Evolutionary conservation across 345 rosid genomes (phyloP).

Genomic region (Linum usitatissimum): DNA sequence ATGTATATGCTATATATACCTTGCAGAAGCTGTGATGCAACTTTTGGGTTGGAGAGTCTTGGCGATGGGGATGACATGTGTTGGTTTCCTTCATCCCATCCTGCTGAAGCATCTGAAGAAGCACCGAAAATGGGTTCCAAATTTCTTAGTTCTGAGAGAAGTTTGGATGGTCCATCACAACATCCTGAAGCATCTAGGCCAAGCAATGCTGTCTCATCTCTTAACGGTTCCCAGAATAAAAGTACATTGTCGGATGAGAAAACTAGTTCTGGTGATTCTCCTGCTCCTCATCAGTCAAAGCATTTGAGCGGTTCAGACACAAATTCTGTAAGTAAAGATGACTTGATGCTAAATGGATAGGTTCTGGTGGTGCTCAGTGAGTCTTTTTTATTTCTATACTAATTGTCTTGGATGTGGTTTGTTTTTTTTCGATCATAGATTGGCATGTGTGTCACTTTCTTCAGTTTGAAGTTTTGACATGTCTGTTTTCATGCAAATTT

Average conservation of each 20-base stretch:
- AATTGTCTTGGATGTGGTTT: too few species aligned
- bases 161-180: conserved; percentile 27
- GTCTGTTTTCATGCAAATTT: background rate
- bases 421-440: too few species aligned
- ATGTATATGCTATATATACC: conserved; percentile 8
- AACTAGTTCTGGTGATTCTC: conserved; percentile 21
- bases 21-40: conserved; percentile 72
- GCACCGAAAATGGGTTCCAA: conserved; percentile 34
- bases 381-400: too few species aligned
- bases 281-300: conserved; percentile 18
- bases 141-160: conserved; percentile 23
- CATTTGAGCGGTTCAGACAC: conserved; percentile 22
- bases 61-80: conserved; percentile 50
- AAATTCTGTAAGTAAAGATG: conserved; percentile 35
- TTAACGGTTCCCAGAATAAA: conserved; percentile 26
- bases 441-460: too few species aligned
- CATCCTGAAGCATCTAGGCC: conserved; percentile 28
- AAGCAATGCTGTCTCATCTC: conserved; percentile 25
- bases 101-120: conserved; percentile 41
- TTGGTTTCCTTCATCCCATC: conserved; percentile 59
- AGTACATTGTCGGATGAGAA: conserved; percentile 23
- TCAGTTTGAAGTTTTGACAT: conserved; percentile 3
- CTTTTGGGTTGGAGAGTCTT: conserved; percentile 59
- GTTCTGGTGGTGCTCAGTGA: conserved; percentile 18
- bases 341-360: conserved; percentile 30